phyloP scores from a whole-genome alignment of 371 early-diverging fungal species.

The Rhizomucor miehei region DNA sequence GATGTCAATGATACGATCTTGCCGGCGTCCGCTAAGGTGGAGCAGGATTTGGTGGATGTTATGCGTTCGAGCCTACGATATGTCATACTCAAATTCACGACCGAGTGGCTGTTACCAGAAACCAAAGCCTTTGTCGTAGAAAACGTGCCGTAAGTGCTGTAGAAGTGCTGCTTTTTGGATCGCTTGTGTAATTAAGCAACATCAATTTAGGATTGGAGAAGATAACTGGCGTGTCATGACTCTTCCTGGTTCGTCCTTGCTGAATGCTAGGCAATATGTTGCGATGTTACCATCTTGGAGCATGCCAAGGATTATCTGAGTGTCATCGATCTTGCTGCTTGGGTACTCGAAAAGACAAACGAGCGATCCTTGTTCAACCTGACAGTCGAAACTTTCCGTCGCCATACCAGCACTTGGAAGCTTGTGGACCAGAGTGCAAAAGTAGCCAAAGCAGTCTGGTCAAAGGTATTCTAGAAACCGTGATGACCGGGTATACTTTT shows the following conservation, averaged over 20 bases:
- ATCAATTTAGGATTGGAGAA: conserved; percentile 56
- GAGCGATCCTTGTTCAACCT: conserved; percentile 47
- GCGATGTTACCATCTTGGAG: conserved; percentile 59
- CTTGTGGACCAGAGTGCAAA: conserved; percentile 28
- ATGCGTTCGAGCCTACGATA: conserved; percentile 48
- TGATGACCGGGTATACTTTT: too few species aligned
- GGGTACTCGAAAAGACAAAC: conserved; percentile 66
- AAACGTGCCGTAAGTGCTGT: conserved; percentile 51
- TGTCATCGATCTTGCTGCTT: conserved; percentile 54
- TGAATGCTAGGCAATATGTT: conserved; percentile 71
- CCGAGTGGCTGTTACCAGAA: conserved; percentile 59
- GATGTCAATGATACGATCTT: conserved; percentile 39
- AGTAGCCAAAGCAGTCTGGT: conserved; percentile 34
- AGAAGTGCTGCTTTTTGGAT: conserved; percentile 13
- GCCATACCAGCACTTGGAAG: conserved; percentile 59
- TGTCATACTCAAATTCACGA: conserved; percentile 47
- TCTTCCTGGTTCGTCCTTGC: conserved; percentile 71
- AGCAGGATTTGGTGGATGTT: conserved; percentile 25
- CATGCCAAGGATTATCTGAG: conserved; percentile 52
- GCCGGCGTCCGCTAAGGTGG: conserved; percentile 26
- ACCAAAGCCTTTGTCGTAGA: conserved; percentile 71
- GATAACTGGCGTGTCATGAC: conserved; percentile 85
- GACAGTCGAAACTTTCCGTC: conserved; percentile 55
- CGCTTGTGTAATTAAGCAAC: neutral
- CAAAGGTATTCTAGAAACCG: conserved; percentile 24